These are phyloP conservation scores for Spinacia oleracea DNA, from an alignment of 179 eudicot genomes.

Conservation along the genomic window DNA sequence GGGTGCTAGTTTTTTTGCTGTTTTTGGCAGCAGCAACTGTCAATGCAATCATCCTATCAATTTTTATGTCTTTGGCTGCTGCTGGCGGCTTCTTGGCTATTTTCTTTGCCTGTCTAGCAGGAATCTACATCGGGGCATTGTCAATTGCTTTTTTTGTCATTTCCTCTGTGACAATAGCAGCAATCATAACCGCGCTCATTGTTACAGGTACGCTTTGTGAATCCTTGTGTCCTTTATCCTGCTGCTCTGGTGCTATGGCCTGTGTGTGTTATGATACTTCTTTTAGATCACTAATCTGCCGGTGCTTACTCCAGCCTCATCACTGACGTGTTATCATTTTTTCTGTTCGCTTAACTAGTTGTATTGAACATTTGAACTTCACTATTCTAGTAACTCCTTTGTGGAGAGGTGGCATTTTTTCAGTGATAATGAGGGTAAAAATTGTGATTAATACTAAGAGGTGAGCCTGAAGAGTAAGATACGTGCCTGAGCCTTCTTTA, in stretches of 20 bases:
- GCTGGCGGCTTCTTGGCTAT: conserved; percentile 90
- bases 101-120: conserved; percentile 76
- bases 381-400: background rate
- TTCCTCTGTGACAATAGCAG: conserved; percentile 60
- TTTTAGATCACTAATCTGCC: background rate
- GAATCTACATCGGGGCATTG: conserved; percentile 68
- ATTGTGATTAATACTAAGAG: background rate
- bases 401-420: background rate
- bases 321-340: too few relatives aligned
- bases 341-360: background rate
- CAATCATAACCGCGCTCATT: conserved; percentile 52
- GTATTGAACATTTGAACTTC: background rate
- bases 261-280: background rate
- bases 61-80: conserved; percentile 75
- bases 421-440: background rate
- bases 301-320: background rate
- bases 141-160: conserved; percentile 71
- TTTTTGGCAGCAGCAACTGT: conserved; percentile 79
- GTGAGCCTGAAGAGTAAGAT: background rate
- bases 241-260: background rate
- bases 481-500: background rate
- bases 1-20: conserved; percentile 63
- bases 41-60: conserved; percentile 75
- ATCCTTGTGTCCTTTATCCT: background rate
- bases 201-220: conserved; percentile 48